Base-by-base conservation (phyloP, 2,329 filamentous ascomycete species). In the Didymella lethalis region DNA sequence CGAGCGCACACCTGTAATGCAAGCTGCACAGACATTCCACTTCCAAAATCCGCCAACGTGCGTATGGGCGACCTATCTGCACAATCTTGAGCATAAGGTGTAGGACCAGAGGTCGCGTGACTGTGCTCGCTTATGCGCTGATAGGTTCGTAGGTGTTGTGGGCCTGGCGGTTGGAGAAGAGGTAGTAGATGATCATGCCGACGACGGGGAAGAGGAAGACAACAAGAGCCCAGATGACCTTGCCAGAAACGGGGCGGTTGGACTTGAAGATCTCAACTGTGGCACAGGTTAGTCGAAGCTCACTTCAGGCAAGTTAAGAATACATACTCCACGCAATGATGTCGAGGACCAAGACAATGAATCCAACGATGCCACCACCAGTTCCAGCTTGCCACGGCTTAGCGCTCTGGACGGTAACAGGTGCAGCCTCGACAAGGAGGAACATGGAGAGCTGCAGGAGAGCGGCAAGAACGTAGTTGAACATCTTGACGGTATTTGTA, bases 211-310 rank as follows among this genome's bases (percentile, higher is more conserved):
- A 88, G 62, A 89, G 75, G 79, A 89, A 88, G 68, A 89, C 85
- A 43, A 87, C 78, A 0, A 88, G 78, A 48, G 81, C 84, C 87
- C 87, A 89, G 29, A 88, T 77, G 3, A 89, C 72, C 78, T 89
- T 89, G 75, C 83, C 78, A 20, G 77, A 72, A 20, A 82, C 77
- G 4, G 86, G 81, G 59, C 86, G 86, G 75, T 84, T 87, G 40
- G 86, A 88, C 75, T 88, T 85, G 57, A 89, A 77, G 64, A 89
- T 83, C 76, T 89, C 87, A 66, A 88, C 86, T 89, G 63, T 20
- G 62, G 57, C 46, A 34, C 25, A 46, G 36, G 62, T 73, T 55
- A 74, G 66, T 63, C 36, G 18, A 43, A 8, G 29, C 23, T 16
- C 41, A 38, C 6, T n/a, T 7, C 10, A 38, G 6, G 14, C 14